Percentiles rank a stretch among this genome's conserved stretches.
phyloP scores from a whole-genome alignment of 1,139 yeast species.

The Pichia sp. region DNA sequence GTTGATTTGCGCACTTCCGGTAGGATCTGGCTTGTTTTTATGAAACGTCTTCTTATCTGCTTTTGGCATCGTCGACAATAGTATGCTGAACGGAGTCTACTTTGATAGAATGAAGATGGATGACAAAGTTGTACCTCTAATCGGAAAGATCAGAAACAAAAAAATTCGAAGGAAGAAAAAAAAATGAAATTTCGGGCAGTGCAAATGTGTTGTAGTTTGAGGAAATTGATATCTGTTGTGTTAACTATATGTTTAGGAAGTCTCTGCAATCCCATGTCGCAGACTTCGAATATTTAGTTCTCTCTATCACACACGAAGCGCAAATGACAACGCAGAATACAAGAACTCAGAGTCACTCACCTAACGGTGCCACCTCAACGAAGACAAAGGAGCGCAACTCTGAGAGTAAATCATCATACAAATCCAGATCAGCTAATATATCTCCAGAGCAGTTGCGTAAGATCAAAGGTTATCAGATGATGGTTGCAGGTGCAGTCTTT shows the following conservation, averaged over 20 bases:
- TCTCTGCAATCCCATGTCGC: too few relatives aligned
- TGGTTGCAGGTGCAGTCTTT: conserved; percentile 40
- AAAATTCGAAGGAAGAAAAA: neutral
- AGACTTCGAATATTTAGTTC: neutral
- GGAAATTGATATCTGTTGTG: neutral
- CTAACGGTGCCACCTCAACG: conserved; percentile 1
- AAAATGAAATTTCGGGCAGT: conserved; percentile 2
- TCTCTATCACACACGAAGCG: too few relatives aligned
- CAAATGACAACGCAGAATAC: neutral
- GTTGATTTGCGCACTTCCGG: conserved; percentile 61
- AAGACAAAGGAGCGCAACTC: conserved; percentile 5
- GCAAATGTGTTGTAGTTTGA: neutral
- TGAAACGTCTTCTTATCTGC: conserved; percentile 50
- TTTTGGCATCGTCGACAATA: conserved; percentile 42
- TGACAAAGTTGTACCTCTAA: too few relatives aligned
- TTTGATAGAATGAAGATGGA: too few relatives aligned
- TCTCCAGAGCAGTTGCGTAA: conserved; percentile 23
- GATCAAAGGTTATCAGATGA: conserved; percentile 33
- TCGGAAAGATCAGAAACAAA: neutral
- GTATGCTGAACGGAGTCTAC: neutral
- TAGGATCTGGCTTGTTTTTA: conserved; percentile 43
- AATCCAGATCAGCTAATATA: conserved; percentile 16
- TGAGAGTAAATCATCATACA: conserved; percentile 11
- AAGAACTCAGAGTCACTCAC: conserved; percentile 3
- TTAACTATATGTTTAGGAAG: neutral